Base-by-base conservation (phyloP, 163 green algal species). In the Picocystis sp. region DNA sequence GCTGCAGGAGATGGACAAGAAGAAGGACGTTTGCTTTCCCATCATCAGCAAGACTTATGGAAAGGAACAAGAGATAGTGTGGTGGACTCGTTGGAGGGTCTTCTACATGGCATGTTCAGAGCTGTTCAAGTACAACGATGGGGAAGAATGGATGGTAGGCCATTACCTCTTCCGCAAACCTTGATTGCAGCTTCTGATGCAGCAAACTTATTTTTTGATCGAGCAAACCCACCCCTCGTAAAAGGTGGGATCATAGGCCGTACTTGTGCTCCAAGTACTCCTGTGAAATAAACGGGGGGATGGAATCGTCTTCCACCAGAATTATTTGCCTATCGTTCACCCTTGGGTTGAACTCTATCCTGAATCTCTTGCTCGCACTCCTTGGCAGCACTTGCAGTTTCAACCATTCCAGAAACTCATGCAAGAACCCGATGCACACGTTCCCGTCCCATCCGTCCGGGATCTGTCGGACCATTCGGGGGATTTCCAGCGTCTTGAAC, bases 71-170 rank as follows among this genome's bases (percentile, higher is more conserved):
- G 43, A 23, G 17, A 65, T 52, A 33, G 79, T 77, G 53, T 94
- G 81, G 81, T 84, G 69, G 61, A 72, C 87, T 11, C 72, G 75
- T n/a, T 97, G 87, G 85, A 67, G 85, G 21, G 61, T 95, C 14
- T 95, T 95, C 66, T 96, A 93, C 68, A 67, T 98, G 24, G 78
- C 83, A 0, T 92, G 85, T 69, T 73, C 64, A 3, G 89, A 97
- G 77, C 73, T 95, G 14, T 98, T 98, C 64, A 61, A 56, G 2
- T 93, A 83, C 70, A 65, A 78, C 15, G 56, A 62, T 1, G 89
- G 89, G 2, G 70, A 93, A 38, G 73, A 92, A 62, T 98, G 87
- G 87, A 79, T 82, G 41, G 70, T 97, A 12, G 57, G 49, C 0
- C 77, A 87, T 49, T 81, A 83, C 52, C 54, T 83, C 13, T 83